Evolutionary conservation across 75 land plant genomes (phyloP).

Genomic region (Sequoia sempervirens): DNA sequence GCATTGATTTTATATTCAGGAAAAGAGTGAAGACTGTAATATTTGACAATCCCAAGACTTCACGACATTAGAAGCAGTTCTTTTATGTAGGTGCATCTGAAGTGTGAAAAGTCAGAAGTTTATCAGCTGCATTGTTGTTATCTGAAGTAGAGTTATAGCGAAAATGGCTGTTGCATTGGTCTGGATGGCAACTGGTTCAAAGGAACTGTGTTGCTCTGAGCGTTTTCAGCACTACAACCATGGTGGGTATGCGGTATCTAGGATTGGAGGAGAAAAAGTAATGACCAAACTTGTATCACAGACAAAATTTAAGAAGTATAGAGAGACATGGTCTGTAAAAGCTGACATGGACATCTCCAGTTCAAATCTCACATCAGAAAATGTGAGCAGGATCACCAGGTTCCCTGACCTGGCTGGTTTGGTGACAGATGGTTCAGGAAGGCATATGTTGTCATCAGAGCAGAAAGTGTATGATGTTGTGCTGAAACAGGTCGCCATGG

Average conservation of each 20-base stretch:
- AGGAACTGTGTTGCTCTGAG: constrained; percentile 1
- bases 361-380: neutral
- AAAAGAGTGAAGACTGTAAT: neutral
- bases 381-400: neutral
- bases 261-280: neutral
- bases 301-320: neutral
- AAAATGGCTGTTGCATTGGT: constrained; percentile 7
- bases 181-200: neutral
- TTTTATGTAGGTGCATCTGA: neutral
- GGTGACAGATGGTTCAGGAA: constrained; percentile 9
- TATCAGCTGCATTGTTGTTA: neutral
- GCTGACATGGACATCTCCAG: constrained; percentile 1
- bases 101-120: neutral
- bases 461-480: constrained; percentile 71
- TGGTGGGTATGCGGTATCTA: neutral
- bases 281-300: neutral
- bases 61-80: neutral
- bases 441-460: constrained; percentile 31
- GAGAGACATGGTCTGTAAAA: neutral
- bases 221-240: neutral
- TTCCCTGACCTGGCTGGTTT: neutral
- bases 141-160: neutral
- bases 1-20: neutral
- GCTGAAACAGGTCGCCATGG: constrained; percentile 70
- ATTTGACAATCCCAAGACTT: neutral